phyloP scores from a whole-genome alignment of 305 asterid species.

The Fraxinus paxiana region DNA sequence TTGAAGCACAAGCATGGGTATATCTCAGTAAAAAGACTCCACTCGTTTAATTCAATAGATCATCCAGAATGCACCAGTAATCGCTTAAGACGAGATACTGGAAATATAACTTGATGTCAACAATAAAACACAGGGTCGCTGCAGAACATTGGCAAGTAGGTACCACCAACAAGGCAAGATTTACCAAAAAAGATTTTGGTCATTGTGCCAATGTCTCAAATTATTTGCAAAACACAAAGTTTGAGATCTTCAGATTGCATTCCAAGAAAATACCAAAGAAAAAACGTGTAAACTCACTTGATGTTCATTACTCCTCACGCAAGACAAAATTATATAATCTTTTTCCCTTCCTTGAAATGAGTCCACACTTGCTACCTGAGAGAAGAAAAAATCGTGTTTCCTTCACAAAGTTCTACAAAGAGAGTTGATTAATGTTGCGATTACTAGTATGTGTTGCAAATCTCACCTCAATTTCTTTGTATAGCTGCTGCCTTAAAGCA shows the following conservation, averaged over 20 bases:
- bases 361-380: conserved; percentile 97
- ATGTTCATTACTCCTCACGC: conserved; percentile 99
- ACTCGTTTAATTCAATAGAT: background rate
- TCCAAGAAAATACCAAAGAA: background rate
- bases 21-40: background rate
- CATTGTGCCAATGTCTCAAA: background rate
- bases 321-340: conserved; percentile 90
- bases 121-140: background rate
- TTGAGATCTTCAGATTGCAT: background rate
- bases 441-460: background rate
- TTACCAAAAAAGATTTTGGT: background rate
- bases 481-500: conserved; percentile 88
- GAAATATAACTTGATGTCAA: background rate
- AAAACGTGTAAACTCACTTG: conserved; percentile 52
- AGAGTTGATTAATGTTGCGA: background rate
- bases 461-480: conserved; percentile 96
- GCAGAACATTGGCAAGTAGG: background rate
- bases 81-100: background rate
- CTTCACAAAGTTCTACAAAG: background rate
- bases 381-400: conserved; percentile 22
- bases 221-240: background rate
- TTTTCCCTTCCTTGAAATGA: conserved; percentile 99
- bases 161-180: background rate
- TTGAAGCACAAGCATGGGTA: background rate
- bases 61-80: background rate